These are phyloP conservation scores for Fistulifera pelliculosa DNA, from an alignment of 108 stramenopile genomes.

Conservation along the genomic window DNA sequence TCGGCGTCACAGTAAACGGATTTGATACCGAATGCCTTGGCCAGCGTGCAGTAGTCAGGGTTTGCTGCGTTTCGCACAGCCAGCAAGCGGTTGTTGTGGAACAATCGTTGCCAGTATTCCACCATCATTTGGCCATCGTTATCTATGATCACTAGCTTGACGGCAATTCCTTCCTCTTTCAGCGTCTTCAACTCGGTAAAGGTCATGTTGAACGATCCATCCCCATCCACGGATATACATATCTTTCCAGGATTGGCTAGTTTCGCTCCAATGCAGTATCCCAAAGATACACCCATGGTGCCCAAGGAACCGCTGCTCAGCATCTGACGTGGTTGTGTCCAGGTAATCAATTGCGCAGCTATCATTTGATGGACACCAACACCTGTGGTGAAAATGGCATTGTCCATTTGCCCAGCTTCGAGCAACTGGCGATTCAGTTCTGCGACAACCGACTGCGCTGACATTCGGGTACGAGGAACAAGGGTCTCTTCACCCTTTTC, in stretches of 20 bases:
- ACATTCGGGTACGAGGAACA: conserved; percentile 46
- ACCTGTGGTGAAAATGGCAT: conserved; percentile 77
- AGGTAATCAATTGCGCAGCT: conserved; percentile 87
- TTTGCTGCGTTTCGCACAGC: conserved; percentile 70
- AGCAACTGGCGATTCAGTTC: conserved; percentile 73
- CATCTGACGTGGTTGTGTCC: conserved; percentile 89
- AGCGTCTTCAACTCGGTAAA: conserved; percentile 89
- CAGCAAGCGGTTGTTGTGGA: conserved; percentile 81
- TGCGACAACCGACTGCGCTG: conserved; percentile 62
- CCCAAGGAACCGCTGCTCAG: conserved; percentile 81
- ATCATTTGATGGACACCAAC: conserved; percentile 93
- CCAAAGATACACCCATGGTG: conserved; percentile 85
- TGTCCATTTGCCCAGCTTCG: conserved; percentile 60
- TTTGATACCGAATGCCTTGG: conserved; percentile 75
- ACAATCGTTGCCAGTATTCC: conserved; percentile 88
- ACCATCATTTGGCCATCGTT: conserved; percentile 94
- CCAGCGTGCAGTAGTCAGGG: conserved; percentile 70
- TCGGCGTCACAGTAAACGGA: conserved; percentile 58
- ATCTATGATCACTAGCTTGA: conserved; percentile 86
- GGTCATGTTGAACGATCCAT: conserved; percentile 90
- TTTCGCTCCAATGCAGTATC: conserved; percentile 84
- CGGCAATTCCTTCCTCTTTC: conserved; percentile 70
- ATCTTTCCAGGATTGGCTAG: conserved; percentile 76
- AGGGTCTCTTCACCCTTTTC: conserved; percentile 37
- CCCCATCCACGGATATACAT: conserved; percentile 79